Percentiles rank a stretch among this genome's conserved stretches.
phyloP scores from a whole-genome alignment of 1,139 yeast genomes.

The Debaryomyces fabryi region DNA sequence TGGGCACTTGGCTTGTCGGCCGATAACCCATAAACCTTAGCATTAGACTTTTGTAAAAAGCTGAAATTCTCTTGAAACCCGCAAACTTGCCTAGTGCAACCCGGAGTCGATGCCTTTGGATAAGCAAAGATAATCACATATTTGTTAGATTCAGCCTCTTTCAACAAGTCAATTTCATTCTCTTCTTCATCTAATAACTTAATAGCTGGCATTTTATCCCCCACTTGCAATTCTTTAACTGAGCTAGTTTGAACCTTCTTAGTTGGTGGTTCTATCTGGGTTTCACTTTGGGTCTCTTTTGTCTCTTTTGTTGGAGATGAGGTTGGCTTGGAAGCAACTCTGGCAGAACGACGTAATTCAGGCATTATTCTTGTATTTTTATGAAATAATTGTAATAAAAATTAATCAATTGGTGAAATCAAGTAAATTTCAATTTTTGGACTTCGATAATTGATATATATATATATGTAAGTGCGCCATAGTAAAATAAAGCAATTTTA shows the following conservation, averaged over 20 bases:
- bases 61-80: slow-evolving; percentile 76
- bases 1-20: slow-evolving; percentile 79
- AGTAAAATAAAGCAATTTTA: slow-evolving; percentile 1
- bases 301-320: slow-evolving; percentile 1
- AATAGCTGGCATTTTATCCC: slow-evolving; percentile 72
- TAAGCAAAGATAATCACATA: slow-evolving; percentile 73
- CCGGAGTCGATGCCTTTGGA: slow-evolving; percentile 94
- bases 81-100: slow-evolving; percentile 91
- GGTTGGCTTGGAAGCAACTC: slow-evolving; percentile 35
- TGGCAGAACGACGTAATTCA: slow-evolving; percentile 57
- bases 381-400: background rate
- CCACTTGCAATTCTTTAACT: slow-evolving; percentile 48
- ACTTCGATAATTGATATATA: background rate
- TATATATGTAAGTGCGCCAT: background rate
- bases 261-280: slow-evolving; percentile 12
- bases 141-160: slow-evolving; percentile 49
- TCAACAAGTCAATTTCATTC: slow-evolving; percentile 53
- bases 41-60: slow-evolving; percentile 53
- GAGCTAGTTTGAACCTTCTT: slow-evolving; percentile 12
- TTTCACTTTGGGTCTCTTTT: slow-evolving; percentile 5
- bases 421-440: background rate
- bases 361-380: slow-evolving; percentile 33
- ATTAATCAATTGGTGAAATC: slow-evolving; percentile 2
- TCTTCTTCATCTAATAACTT: slow-evolving; percentile 68
- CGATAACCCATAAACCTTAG: slow-evolving; percentile 65